Evolutionary conservation across 2,329 filamentous ascomycete genomes (phyloP).

Genomic region (Alternaria ethzedia): DNA sequence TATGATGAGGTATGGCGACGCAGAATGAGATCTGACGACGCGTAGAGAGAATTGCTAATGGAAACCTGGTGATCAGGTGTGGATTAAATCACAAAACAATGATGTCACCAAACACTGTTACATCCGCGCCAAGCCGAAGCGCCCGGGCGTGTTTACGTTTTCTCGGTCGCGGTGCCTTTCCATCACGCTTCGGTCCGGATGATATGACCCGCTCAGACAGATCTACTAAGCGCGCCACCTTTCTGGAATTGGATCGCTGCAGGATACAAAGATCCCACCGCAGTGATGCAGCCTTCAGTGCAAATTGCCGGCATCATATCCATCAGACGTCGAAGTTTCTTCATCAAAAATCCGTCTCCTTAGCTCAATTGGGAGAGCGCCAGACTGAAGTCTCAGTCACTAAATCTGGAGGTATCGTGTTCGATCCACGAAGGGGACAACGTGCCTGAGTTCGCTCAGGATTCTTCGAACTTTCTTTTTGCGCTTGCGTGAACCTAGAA

Average conservation of each 20-base stretch:
- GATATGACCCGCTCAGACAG: not conserved
- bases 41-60: not conserved
- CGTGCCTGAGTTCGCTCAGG: slow-evolving; percentile 18
- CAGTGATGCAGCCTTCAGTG: not conserved
- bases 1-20: not conserved
- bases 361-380: slow-evolving; percentile 43
- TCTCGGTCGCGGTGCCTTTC: not conserved
- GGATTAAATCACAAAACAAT: not conserved
- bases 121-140: slow-evolving; percentile 18
- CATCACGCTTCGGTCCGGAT: not conserved
- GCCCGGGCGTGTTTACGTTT: not conserved
- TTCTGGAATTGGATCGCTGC: not conserved
- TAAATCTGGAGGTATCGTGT: slow-evolving; percentile 41
- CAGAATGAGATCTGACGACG: not conserved
- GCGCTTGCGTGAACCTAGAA: not conserved
- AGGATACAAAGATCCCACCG: not conserved
- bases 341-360: slow-evolving; percentile 24
- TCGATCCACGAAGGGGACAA: slow-evolving; percentile 41
- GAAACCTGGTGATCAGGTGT: not conserved
- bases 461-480: slow-evolving; percentile 21
- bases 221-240: not conserved
- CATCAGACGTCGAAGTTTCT: accelerated
- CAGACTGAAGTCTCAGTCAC: slow-evolving; percentile 41
- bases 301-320: accelerated
- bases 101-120: slow-evolving; percentile 22